phyloP scores from a whole-genome alignment of 331 rosid genomes.

The Quercus tomentella region DNA sequence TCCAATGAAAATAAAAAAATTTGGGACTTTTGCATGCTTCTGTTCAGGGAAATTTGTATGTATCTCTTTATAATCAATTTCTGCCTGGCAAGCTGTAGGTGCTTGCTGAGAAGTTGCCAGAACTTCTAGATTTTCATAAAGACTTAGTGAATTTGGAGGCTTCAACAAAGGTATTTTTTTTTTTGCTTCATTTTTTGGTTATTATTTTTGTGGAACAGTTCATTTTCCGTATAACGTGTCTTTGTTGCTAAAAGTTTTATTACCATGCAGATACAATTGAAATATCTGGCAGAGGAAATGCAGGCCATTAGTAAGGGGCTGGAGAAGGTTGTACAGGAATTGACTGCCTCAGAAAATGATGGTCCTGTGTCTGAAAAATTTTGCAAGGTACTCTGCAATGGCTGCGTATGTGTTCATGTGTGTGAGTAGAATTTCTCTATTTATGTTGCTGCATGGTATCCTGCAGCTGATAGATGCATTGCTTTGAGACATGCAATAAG shows the following conservation, averaged over 20 bases:
- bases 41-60: neutral
- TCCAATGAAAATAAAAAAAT: neutral
- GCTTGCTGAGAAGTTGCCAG: conserved; percentile 84
- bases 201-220: conserved; percentile 10
- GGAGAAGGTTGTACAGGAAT: conserved; percentile 93
- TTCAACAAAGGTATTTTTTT: conserved; percentile 63
- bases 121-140: conserved; percentile 78
- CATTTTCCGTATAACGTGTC: neutral
- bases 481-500: conserved; percentile 1
- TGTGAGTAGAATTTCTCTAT: neutral
- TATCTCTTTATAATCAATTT: conserved; percentile 4
- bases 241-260: conserved; percentile 13
- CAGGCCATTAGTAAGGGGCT: conserved; percentile 94
- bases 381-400: conserved; percentile 63
- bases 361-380: conserved; percentile 73
- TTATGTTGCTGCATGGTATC: neutral
- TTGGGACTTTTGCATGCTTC: conserved; percentile 5
- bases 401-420: neutral
- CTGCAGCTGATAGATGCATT: neutral
- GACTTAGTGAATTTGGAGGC: conserved; percentile 73
- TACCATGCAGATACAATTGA: conserved; percentile 78
- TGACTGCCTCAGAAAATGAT: conserved; percentile 83
- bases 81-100: conserved; percentile 54
- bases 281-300: conserved; percentile 98
- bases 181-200: conserved; percentile 12